A percentile compares a stretch with the other conserved stretches of the same genome.
Evolutionary conservation across 768 basidiomycete genomes (phyloP).

Genomic region (Lentinula raphanica): DNA sequence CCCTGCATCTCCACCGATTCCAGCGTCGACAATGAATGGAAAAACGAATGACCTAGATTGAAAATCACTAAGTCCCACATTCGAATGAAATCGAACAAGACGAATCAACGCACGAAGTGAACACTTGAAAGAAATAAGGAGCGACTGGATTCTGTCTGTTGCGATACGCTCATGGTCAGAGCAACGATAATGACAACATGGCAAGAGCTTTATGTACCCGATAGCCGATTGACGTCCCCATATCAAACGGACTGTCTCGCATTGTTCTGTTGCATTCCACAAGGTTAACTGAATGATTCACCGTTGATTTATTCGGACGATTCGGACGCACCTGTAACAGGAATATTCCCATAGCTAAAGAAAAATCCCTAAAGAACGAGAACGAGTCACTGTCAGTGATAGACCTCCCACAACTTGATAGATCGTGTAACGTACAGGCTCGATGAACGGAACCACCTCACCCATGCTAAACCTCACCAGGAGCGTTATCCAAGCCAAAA

Average conservation of each 20-base stretch:
- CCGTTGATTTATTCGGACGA: constrained; percentile 31
- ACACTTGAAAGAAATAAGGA: constrained; percentile 47
- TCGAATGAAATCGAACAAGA: too few relatives aligned
- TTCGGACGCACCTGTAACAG: constrained; percentile 20
- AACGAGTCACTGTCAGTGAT: too few relatives aligned
- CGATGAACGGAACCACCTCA: constrained; percentile 15
- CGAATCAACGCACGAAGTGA: constrained; percentile 31
- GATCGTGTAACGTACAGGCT: constrained; percentile 14
- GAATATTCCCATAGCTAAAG: constrained; percentile 27
- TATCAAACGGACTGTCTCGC: constrained; percentile 29
- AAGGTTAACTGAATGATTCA: too few relatives aligned
- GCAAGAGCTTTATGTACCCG: constrained; percentile 23
- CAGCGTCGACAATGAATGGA: constrained; percentile 39
- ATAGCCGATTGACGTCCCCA: constrained; percentile 28
- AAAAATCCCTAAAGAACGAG: constrained; percentile 26
- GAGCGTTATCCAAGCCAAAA: neutral
- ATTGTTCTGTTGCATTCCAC: constrained; percentile 25
- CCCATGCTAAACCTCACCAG: neutral
- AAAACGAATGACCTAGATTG: constrained; percentile 32
- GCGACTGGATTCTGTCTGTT: constrained; percentile 43
- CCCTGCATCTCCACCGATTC: constrained; percentile 27
- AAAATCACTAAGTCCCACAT: too few relatives aligned
- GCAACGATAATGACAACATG: neutral
- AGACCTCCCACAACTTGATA: too few relatives aligned
- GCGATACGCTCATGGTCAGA: neutral